These are phyloP conservation scores for Astragalus membranaceus DNA, from an alignment of 306 rosid genomes.

Conservation along the genomic window DNA sequence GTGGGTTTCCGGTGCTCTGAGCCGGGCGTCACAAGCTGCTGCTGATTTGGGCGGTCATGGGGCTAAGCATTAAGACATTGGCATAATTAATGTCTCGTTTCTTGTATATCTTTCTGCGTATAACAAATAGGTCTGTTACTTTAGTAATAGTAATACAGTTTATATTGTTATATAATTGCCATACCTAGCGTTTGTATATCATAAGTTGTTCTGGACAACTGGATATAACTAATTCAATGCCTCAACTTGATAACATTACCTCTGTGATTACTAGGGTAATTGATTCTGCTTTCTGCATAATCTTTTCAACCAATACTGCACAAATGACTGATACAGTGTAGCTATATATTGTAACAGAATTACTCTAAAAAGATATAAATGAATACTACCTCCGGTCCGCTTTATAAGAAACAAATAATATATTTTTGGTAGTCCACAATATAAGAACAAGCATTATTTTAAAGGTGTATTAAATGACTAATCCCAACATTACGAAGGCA, in stretches of 20 bases:
- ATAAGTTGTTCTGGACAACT: background rate
- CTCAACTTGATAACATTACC: background rate
- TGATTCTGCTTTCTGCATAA: background rate
- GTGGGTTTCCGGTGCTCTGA: conserved; percentile 64
- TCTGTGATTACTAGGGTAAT: background rate
- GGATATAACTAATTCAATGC: background rate
- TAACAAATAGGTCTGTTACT: background rate
- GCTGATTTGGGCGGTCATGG: conserved; percentile 58
- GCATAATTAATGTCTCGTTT: background rate
- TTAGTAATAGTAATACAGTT: background rate
- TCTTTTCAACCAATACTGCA: no score
- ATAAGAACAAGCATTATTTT: no score
- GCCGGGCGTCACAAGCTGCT: conserved; percentile 47
- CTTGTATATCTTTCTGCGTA: conserved; percentile 4
- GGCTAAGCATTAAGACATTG: conserved; percentile 26
- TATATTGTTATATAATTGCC: background rate
- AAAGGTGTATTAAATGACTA: no score
- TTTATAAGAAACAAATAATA: no score
- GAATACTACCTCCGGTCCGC: no score
- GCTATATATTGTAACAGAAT: background rate
- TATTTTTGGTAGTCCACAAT: no score
- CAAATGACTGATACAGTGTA: background rate
- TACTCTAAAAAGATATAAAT: no score
- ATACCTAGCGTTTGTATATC: background rate
- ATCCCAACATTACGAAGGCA: no score